These are phyloP conservation scores for Apiospora rasikravindrae DNA, from an alignment of 2,329 filamentous ascomycete genomes.

Conservation along the genomic window DNA sequence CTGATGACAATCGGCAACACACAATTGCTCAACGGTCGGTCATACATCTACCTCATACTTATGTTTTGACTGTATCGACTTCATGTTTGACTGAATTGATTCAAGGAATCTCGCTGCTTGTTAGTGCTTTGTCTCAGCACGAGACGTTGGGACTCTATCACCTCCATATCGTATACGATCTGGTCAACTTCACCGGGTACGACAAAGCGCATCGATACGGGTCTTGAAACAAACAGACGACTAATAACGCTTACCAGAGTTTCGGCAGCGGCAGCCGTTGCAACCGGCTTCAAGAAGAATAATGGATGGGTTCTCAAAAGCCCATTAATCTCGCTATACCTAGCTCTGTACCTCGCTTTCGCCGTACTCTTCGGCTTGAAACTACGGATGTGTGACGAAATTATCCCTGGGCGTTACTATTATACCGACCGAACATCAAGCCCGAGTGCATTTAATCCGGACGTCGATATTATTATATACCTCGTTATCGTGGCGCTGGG, in stretches of 20 bases:
- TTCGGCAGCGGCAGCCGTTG: background rate
- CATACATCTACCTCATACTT: background rate
- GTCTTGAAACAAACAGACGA: background rate
- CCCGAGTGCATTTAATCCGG: background rate
- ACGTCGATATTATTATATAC: background rate
- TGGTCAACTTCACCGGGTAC: background rate
- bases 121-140: background rate
- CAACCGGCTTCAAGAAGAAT: background rate
- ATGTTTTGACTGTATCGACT: background rate
- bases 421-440: background rate
- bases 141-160: background rate
- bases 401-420: background rate
- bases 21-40: background rate
- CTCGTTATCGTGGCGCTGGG: background rate
- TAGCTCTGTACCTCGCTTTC: background rate
- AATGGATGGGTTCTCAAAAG: background rate
- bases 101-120: background rate
- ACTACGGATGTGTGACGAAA: background rate
- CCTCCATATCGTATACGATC: background rate
- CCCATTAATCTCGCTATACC: background rate
- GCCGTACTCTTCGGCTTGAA: background rate
- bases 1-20: background rate
- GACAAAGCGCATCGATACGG: too few relatives aligned
- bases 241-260: background rate
- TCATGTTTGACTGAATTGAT: background rate